Evolutionary conservation across 768 basidiomycete species (phyloP), one percentile per base, ranked within the genome.

Genomic region (Naganishia friedmannii): DNA sequence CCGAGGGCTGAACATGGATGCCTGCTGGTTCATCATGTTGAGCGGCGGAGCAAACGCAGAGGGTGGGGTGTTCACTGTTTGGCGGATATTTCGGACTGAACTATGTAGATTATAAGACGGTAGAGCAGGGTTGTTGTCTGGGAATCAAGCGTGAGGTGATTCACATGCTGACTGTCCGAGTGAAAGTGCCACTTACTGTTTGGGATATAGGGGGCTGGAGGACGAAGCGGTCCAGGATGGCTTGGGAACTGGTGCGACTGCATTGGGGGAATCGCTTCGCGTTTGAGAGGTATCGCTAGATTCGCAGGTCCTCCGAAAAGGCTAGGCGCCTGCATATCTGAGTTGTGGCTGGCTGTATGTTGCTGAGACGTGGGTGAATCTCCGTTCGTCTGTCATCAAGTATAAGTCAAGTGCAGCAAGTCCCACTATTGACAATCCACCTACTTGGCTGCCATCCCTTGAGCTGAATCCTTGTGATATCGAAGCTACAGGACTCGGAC

Each of bases 191-290:
- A 29, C 60, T 29, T 45, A 63, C 60, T 29, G 2, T 8, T 63
- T 6, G 39, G 60, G 3, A 42, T 63, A 8, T 15, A 63, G 2
- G 42, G 23, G 19, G 23, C 21, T 45, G 60, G 60, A 7, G 60
- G 60, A 63, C 46, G 60, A 26, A 63, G 60, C 39, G 60, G 60
- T 29, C 60, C 60, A 42, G 60, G 26, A 21, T 63, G 39, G 4
- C 60, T 28, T 26, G 39, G 42, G 13, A 46, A 63, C 21, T n/a
- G 7, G 21, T 28, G n/a, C 26, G 60, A 3, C 32, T 29, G 60
- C 23, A 51, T n/a, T 8, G 37, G n/a, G 7, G 57, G 34, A 39
- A 31, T 32, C 2, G 19, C 31, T 19, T 32, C 37, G 26, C 13
- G 37, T 4, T 15, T 17, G 12, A 42, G 7, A 8, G 10, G 19